phyloP scores from a whole-genome alignment of 2,329 filamentous ascomycete genomes.

The Monosporascus cannonballus region DNA sequence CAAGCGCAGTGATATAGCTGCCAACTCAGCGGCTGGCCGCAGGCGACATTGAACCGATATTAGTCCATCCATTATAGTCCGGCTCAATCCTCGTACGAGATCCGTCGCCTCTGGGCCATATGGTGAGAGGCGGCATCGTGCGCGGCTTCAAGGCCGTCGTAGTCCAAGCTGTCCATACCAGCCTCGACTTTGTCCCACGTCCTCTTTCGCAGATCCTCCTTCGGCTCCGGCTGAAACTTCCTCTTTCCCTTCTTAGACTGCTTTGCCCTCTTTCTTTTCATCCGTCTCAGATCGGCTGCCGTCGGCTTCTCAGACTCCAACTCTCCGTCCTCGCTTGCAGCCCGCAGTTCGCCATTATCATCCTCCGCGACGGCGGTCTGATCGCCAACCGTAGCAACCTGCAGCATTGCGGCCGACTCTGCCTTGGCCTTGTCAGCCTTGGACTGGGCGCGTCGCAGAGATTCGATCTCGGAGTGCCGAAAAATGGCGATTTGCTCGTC shows the following conservation, averaged over 20 bases:
- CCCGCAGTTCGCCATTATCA: slow-evolving; percentile 9
- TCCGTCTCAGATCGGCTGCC: slow-evolving; percentile 18
- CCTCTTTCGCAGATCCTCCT: slow-evolving; percentile 58
- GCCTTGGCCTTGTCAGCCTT: slow-evolving; percentile 23
- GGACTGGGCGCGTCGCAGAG: slow-evolving; percentile 51
- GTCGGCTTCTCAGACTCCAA: slow-evolving; percentile 24
- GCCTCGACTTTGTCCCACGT: slow-evolving; percentile 62
- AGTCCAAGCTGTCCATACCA: slow-evolving; percentile 54
- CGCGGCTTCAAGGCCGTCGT: slow-evolving; percentile 39
- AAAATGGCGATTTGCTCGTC: slow-evolving; percentile 90
- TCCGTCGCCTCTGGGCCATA: slow-evolving; percentile 34
- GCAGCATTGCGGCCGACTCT: slow-evolving; percentile 7
- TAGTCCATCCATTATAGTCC: background rate
- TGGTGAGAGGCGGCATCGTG: slow-evolving; percentile 16
- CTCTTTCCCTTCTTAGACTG: slow-evolving; percentile 32
- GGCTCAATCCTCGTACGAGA: slow-evolving; percentile 41
- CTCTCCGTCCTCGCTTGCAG: slow-evolving; percentile 27
- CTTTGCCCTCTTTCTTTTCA: slow-evolving; percentile 32
- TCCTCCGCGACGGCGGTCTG: slow-evolving; percentile 10
- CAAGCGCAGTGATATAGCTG: background rate
- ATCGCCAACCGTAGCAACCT: slow-evolving; percentile 7
- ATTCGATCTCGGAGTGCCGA: slow-evolving; percentile 78
- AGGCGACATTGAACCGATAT: background rate
- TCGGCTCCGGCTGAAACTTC: slow-evolving; percentile 37
- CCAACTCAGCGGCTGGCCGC: background rate